Evolutionary conservation across 2,329 filamentous ascomycete species (phyloP).

Genomic region (Cladosporium halotolerans): DNA sequence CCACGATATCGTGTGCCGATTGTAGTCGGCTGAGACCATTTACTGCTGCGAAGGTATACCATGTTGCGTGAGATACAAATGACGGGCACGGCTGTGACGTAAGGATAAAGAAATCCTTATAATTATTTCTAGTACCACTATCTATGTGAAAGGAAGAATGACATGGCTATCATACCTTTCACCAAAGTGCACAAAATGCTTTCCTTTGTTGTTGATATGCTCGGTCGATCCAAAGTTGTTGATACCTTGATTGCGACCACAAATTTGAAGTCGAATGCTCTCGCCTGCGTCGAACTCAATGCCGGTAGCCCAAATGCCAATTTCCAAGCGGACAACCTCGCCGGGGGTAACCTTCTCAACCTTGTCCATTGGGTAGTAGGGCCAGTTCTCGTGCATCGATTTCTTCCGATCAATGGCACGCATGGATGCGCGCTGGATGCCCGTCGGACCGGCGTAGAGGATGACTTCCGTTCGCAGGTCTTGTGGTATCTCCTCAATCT

Average conservation of each 20-base stretch:
- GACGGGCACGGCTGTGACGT: too few species aligned
- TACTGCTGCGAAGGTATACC: too few species aligned
- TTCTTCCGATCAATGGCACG: background rate
- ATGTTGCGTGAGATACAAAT: too few species aligned
- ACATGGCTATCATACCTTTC: background rate
- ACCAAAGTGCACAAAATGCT: conserved; percentile 5
- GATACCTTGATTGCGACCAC: background rate
- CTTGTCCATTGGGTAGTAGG: conserved; percentile 5
- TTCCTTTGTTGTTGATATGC: conserved; percentile 4
- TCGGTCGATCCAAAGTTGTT: background rate
- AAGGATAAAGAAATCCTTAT: too few species aligned
- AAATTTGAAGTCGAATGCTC: conserved; percentile 2
- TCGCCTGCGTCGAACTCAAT: conserved; percentile 39
- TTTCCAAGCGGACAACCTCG: conserved; percentile 40
- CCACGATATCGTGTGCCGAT: too few species aligned
- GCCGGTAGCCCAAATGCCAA: conserved; percentile 43
- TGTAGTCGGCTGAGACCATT: too few species aligned
- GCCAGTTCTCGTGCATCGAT: conserved; percentile 6
- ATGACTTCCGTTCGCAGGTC: background rate
- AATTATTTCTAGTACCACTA: background rate
- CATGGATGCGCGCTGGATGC: conserved; percentile 7
- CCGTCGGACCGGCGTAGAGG: conserved; percentile 2
- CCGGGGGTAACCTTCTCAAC: conserved; percentile 21
- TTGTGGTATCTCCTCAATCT: conserved; percentile 35
- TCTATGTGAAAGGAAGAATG: background rate